These are phyloP conservation scores for Metschnikowia sp. DNA, from an alignment of 805 yeast genomes.

Conservation along the genomic window DNA sequence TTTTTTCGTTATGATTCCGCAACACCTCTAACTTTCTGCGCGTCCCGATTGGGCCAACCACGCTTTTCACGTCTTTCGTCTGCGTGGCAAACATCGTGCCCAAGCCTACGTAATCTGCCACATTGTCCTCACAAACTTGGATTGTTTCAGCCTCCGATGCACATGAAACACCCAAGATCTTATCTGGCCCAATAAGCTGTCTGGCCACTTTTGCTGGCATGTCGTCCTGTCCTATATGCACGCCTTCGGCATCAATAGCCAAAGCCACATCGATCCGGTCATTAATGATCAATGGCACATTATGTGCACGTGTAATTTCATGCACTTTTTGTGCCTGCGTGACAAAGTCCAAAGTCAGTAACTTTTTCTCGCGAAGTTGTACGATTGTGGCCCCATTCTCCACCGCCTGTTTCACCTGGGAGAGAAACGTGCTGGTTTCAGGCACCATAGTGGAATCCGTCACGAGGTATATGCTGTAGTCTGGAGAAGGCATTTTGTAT, in stretches of 20 bases:
- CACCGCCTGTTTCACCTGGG: constrained; percentile 63
- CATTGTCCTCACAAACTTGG: constrained; percentile 45
- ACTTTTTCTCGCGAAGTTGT: constrained; percentile 77
- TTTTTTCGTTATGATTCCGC: constrained; percentile 16
- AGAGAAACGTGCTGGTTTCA: constrained; percentile 46
- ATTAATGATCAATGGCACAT: constrained; percentile 78
- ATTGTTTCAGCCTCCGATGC: constrained; percentile 54
- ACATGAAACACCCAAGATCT: constrained; percentile 78
- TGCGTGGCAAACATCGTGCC: constrained; percentile 74
- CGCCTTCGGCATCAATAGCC: constrained; percentile 86
- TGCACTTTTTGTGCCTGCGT: constrained; percentile 59
- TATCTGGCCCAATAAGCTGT: constrained; percentile 63
- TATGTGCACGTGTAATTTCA: constrained; percentile 51
- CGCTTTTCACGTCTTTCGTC: constrained; percentile 54
- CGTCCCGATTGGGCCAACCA: constrained; percentile 63
- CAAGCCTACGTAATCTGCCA: constrained; percentile 79
- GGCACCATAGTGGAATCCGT: constrained; percentile 80
- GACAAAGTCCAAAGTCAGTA: constrained; percentile 67
- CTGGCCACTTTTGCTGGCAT: constrained; percentile 64
- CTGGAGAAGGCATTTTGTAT: constrained; percentile 3
- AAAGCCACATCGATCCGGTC: constrained; percentile 87
- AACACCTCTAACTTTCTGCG: constrained; percentile 50
- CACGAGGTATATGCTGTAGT: constrained; percentile 60
- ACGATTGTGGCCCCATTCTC: constrained; percentile 74
- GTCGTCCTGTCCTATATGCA: constrained; percentile 92